Evolutionary conservation across 768 basidiomycete genomes (phyloP), one percentile per base, ranked within the genome.

Genomic region (Lactarius deliciosus): DNA sequence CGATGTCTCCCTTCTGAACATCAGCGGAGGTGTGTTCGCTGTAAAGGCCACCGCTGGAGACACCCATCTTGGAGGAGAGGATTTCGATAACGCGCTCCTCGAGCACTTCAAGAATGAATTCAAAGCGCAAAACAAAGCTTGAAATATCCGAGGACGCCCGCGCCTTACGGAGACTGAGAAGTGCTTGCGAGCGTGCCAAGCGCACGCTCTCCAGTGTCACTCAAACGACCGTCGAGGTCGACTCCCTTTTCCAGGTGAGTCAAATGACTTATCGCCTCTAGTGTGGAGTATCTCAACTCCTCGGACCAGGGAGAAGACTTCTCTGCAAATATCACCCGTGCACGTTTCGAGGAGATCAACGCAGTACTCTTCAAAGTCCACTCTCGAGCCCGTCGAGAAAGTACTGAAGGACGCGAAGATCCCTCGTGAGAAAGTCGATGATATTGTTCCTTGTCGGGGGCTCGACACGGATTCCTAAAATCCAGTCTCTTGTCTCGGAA

Each of bases 31-130:
- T 81, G 94, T 98, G 76, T 98, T 98, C 76, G 95, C 96, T 72
- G 96, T 98, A 77, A 98, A 98, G 85, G 95, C 97, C 54, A 98
- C 97, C 71, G 95, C 95, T 73, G 97, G 97, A 82, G 96, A 98
- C 79, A 99, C 97, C 72, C 97, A 98, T 81, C 84, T 98, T 78
- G 97, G 96, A 82, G 97, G 97, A 82, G 97, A 99, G 82, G 97
- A 98, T 79, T 99, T 99, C 76, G 97, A 99, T 81, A 99, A 99
- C 81, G 87, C 93, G 76, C 88, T 99, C 71, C 81, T 98, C 69
- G 94, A 99, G 61, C 92, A 96, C 86, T 98, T 99, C 91, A 96
- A 96, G 87, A 91, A 90, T 78, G 97, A 99, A 83, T 99, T 99
- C 89, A 93, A 96, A 86, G n/a, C 85, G 86, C 74, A 98, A 98